Evolutionary conservation across 257 asterid species (phyloP), one percentile per base, ranked within the genome.

Genomic region (Striga asiatica): DNA sequence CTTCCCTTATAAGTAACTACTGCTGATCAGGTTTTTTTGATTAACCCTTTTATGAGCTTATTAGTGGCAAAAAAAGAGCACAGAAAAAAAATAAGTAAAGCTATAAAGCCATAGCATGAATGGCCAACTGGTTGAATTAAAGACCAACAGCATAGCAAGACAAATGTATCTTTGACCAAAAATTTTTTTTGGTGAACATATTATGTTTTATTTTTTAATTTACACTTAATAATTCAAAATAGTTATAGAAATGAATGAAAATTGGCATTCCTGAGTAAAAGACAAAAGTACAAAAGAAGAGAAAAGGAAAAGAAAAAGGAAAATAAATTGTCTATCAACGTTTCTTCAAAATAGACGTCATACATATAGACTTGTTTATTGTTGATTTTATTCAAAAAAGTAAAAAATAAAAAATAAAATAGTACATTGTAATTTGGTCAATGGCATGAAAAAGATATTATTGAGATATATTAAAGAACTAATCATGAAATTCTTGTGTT

Each of bases 111-210:
- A 22, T 7, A 28, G 42, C 46, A 31, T 31, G 3, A 38, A 62
- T 49, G 52, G 32, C 41, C 42, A 20, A 34, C 39, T 35, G 38
- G 70, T 59, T 66, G 58, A 59, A 22, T 27, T 54, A 66, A 68
- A 73, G 72, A 60, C 34, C 17, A 22, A 52, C 11, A 51, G 45
- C n/a, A 39, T 58, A 54, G 38, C 55, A n/a, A n/a, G n/a, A 16
- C 22, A 21, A 45, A 55, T 52, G 74, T 57, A 64, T 71, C 75
- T 67, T 75, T 75, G 74, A 74, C 76, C 74, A 66, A 4, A 49
- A 53, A 65, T 32, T 60, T 70, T 70, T 58, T 64, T n/a, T n/a
- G n/a, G 35, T 45, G 63, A 27, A 24, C 31, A 12, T n/a, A n/a
- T n/a, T n/a, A n/a, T n/a, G n/a, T n/a, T n/a, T n/a, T 45, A 2